A percentile compares a stretch with the other conserved stretches of the same genome.
Evolutionary conservation across 768 basidiomycete species (phyloP).

Genomic region (Phaeolepiota aurea): DNA sequence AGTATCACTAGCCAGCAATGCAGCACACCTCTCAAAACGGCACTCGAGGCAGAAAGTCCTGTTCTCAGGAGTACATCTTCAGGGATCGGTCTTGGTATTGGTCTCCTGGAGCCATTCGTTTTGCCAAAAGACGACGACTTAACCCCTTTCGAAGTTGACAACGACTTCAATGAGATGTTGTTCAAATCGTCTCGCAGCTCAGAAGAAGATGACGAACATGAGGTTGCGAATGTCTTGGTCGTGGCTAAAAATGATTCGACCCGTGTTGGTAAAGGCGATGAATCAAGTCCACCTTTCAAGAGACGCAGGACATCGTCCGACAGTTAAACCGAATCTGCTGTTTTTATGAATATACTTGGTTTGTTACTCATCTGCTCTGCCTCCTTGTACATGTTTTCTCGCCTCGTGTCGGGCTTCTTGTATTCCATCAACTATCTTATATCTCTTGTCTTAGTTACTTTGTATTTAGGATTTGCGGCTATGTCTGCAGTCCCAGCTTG

Average conservation of each 20-base stretch:
- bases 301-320: conserved; percentile 37
- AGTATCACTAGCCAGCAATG: conserved; percentile 14
- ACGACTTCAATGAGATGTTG: conserved; percentile 22
- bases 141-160: conserved; percentile 15
- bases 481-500: background rate
- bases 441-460: background rate
- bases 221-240: background rate
- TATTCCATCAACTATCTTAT: background rate
- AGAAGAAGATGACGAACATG: background rate
- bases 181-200: conserved; percentile 1
- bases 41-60: conserved; percentile 42
- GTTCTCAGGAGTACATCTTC: conserved; percentile 33
- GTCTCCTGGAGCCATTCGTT: conserved; percentile 48
- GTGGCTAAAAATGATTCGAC: too few relatives aligned
- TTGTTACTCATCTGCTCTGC: conserved; percentile 3
- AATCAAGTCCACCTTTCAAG: conserved; percentile 37
- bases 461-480: background rate
- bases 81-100: conserved; percentile 38
- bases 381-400: conserved; percentile 2
- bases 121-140: conserved; percentile 27
- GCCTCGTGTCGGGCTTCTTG: background rate
- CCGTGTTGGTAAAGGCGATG: too few relatives aligned
- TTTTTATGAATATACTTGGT: conserved; percentile 1
- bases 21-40: conserved; percentile 19
- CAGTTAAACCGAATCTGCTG: conserved; percentile 2